These are phyloP conservation scores for Lachnellula arida DNA, from an alignment of 2,329 filamentous ascomycete genomes.

Conservation along the genomic window DNA sequence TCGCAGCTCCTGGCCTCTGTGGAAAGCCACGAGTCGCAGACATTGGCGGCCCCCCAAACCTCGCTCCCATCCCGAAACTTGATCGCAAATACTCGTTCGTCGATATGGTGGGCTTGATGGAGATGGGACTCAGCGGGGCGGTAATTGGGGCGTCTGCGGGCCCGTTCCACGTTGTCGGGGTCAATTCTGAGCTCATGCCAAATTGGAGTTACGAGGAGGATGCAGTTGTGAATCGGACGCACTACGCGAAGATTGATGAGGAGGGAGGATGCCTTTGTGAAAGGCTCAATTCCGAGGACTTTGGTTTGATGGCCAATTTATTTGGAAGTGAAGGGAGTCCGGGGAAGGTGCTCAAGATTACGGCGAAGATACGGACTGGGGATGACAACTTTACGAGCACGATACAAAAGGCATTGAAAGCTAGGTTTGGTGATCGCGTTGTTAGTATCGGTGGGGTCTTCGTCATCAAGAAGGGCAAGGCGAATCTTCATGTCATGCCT, in stretches of 20 bases:
- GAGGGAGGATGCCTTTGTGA: constrained; percentile 21
- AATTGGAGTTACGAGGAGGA: constrained; percentile 34
- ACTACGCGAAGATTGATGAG: constrained; percentile 26
- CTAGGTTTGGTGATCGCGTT: constrained; percentile 32
- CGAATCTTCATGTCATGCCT: constrained; percentile 41
- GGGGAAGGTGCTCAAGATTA: constrained; percentile 36
- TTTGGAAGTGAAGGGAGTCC: constrained; percentile 35
- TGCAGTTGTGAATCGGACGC: constrained; percentile 27
- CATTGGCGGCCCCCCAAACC: constrained; percentile 40
- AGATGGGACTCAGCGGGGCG: constrained; percentile 33
- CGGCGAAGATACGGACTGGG: constrained; percentile 29
- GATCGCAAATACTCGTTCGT: constrained; percentile 33
- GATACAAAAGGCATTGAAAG: constrained; percentile 30
- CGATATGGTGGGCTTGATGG: constrained; percentile 33
- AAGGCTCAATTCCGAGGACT: constrained; percentile 29
- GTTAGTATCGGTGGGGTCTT: constrained; percentile 41
- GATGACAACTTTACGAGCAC: constrained; percentile 33
- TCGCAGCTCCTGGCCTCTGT: constrained; percentile 37
- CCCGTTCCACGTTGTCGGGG: constrained; percentile 38
- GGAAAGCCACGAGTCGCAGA: constrained; percentile 39
- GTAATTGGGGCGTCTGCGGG: constrained; percentile 41
- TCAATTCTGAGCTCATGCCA: constrained; percentile 40
- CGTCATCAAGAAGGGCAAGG: constrained; percentile 35
- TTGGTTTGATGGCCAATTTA: constrained; percentile 41
- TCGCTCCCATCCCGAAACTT: constrained; percentile 35